Conservation (phyloP, 2,329 filamentous ascomycete species). For the Talaromyces rugulosus region DNA sequence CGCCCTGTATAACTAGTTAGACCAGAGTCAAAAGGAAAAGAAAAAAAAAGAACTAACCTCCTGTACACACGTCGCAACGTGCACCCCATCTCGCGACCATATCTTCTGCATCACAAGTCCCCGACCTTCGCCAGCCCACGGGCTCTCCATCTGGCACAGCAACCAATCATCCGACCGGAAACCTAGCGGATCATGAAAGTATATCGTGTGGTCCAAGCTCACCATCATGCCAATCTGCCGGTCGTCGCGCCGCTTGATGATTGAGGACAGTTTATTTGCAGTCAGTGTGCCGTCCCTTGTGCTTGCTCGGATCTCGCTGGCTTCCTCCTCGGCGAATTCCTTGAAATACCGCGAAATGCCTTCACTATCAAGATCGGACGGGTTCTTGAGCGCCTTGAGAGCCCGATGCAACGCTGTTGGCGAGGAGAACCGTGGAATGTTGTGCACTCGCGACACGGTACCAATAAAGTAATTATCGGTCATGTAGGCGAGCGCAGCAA, state of each 20-base stretch:
- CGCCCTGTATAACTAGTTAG: conserved; percentile 29
- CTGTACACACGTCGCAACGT: conserved; percentile 49
- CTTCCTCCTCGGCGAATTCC: conserved; percentile 41
- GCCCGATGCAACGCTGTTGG: conserved; percentile 40
- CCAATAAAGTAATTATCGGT: conserved; percentile 91
- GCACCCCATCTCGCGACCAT: conserved; percentile 44
- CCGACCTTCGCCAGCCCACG: conserved; percentile 49
- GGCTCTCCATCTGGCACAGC: conserved; percentile 47
- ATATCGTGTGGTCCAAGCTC: conserved; percentile 48
- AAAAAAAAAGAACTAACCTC: conserved; percentile 35
- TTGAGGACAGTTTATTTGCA: conserved; percentile 21
- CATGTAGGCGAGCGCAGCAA: conserved; percentile 88
- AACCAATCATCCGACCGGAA: conserved; percentile 51
- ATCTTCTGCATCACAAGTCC: conserved; percentile 47
- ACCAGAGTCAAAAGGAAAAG: background rate
- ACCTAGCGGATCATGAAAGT: conserved; percentile 47
- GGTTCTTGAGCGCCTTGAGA: conserved; percentile 38
- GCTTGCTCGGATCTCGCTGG: conserved; percentile 31
- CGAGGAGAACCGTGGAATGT: conserved; percentile 68
- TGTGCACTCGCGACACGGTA: conserved; percentile 76
- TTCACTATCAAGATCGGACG: conserved; percentile 40
- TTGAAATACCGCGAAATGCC: conserved; percentile 36
- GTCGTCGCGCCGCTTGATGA: conserved; percentile 18
- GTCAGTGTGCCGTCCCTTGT: conserved; percentile 31
- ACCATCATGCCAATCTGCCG: conserved; percentile 49